Evolutionary conservation across 169 alveolate genomes (phyloP).

Genomic region (Plasmodium cynomolgi): DNA sequence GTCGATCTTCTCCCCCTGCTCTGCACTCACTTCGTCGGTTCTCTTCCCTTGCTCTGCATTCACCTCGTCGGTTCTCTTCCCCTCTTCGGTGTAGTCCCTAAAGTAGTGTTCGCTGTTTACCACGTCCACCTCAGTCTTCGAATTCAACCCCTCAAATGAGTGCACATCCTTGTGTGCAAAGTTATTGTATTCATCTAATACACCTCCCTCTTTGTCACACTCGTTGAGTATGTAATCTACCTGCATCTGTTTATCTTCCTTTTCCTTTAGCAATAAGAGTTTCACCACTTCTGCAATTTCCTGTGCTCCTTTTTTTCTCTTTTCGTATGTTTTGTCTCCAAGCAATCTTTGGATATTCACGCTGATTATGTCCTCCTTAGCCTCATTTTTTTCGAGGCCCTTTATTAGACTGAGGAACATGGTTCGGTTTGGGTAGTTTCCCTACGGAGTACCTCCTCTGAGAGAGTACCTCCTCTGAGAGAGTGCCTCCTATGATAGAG

Average conservation of each 20-base stretch:
- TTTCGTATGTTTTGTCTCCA: slow-evolving; percentile 70
- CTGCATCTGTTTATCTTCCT: slow-evolving; percentile 42
- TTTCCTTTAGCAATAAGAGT: slow-evolving; percentile 41
- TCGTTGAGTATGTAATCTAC: slow-evolving; percentile 12
- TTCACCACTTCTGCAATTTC: slow-evolving; percentile 52
- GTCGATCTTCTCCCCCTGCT: neutral
- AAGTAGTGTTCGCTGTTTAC: slow-evolving; percentile 38
- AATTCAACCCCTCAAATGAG: neutral
- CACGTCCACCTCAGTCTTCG: slow-evolving; percentile 16
- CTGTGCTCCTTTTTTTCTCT: slow-evolving; percentile 72
- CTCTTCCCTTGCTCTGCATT: neutral
- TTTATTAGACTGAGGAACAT: slow-evolving; percentile 63
- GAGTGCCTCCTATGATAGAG: no score
- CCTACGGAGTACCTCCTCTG: no score
- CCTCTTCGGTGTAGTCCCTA: slow-evolving; percentile 20
- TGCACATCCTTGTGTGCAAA: slow-evolving; percentile 15
- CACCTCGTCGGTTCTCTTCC: neutral
- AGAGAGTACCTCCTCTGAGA: no score
- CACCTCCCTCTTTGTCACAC: slow-evolving; percentile 8
- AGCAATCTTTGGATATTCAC: slow-evolving; percentile 35
- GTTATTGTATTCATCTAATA: neutral
- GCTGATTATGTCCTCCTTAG: slow-evolving; percentile 41
- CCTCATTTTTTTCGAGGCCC: slow-evolving; percentile 64
- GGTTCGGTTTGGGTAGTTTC: neutral
- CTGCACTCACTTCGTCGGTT: neutral